Evolutionary conservation across 108 stramenopile genomes (phyloP).

Genomic region (Cyclotella atomus): DNA sequence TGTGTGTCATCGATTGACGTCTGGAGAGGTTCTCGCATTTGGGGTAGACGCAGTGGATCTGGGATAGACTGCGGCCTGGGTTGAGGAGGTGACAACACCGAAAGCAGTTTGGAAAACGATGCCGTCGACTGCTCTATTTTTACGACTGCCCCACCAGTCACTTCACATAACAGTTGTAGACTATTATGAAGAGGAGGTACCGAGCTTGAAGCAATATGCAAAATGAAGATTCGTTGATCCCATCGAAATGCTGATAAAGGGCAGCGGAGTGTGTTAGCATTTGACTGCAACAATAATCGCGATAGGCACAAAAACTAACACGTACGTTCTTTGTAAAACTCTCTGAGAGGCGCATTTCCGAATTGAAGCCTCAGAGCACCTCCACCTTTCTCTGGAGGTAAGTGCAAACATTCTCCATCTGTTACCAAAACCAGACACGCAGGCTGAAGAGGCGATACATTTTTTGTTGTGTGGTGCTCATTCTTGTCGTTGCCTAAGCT

Average conservation of each 20-base stretch:
- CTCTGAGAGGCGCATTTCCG: conserved; percentile 71
- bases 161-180: conserved; percentile 76
- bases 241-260: conserved; percentile 66
- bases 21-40: conserved; percentile 17
- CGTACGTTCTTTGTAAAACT: conserved; percentile 73
- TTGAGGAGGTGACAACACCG: conserved; percentile 55
- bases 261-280: not conserved
- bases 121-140: conserved; percentile 49
- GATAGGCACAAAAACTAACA: not conserved
- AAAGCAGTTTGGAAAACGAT: conserved; percentile 53
- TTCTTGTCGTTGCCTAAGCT: conserved; percentile 8
- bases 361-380: conserved; percentile 72
- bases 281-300: not conserved
- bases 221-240: conserved; percentile 83
- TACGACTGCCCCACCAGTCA: conserved; percentile 77
- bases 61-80: conserved; percentile 48
- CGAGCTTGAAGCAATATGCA: conserved; percentile 64
- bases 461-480: conserved; percentile 9
- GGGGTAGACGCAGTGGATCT: conserved; percentile 55
- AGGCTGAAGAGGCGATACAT: conserved; percentile 65
- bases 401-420: conserved; percentile 76
- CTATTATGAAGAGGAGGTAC: conserved; percentile 68
- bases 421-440: conserved; percentile 82
- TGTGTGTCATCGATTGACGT: not conserved
- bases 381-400: conserved; percentile 66